phyloP scores from a whole-genome alignment of 306 rosid species.

The Vigna nakashimae region DNA sequence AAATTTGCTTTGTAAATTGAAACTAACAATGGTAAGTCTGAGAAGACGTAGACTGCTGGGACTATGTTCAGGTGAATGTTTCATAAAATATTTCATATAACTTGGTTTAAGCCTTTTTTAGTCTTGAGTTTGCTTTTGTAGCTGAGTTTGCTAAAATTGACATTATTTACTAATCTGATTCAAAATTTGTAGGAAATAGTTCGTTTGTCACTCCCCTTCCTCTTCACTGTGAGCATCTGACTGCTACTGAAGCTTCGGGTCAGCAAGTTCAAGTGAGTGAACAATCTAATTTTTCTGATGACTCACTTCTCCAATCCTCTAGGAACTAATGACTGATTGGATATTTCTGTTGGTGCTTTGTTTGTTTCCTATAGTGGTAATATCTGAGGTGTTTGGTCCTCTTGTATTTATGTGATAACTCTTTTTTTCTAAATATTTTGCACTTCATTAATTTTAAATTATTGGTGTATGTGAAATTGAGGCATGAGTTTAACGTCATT shows the following conservation, averaged over 20 bases:
- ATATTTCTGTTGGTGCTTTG: slow-evolving; percentile 21
- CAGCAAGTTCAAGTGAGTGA: slow-evolving; percentile 48
- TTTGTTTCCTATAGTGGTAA: neutral
- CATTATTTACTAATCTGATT: slow-evolving; percentile 30
- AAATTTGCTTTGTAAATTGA: slow-evolving; percentile 31
- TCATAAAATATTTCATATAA: neutral
- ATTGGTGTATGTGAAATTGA: too few relatives aligned
- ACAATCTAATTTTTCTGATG: slow-evolving; percentile 57
- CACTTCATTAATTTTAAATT: too few relatives aligned
- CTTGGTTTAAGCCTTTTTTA: neutral
- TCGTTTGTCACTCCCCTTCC: slow-evolving; percentile 66
- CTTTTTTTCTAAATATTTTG: neutral
- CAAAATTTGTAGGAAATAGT: slow-evolving; percentile 60
- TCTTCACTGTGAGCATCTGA: slow-evolving; percentile 56
- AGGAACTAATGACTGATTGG: slow-evolving; percentile 37
- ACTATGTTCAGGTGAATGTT: slow-evolving; percentile 68
- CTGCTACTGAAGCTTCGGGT: slow-evolving; percentile 43
- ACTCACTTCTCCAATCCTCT: slow-evolving; percentile 47
- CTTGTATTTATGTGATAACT: too few relatives aligned
- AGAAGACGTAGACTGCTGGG: slow-evolving; percentile 88
- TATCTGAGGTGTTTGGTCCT: neutral
- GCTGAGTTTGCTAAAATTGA: too few relatives aligned
- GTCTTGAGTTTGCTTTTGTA: slow-evolving; percentile 4
- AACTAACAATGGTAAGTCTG: slow-evolving; percentile 78
- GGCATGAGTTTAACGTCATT: too few relatives aligned